Base-by-base conservation (phyloP, 2,329 filamentous ascomycete species). In the Cordyceps militaris region DNA sequence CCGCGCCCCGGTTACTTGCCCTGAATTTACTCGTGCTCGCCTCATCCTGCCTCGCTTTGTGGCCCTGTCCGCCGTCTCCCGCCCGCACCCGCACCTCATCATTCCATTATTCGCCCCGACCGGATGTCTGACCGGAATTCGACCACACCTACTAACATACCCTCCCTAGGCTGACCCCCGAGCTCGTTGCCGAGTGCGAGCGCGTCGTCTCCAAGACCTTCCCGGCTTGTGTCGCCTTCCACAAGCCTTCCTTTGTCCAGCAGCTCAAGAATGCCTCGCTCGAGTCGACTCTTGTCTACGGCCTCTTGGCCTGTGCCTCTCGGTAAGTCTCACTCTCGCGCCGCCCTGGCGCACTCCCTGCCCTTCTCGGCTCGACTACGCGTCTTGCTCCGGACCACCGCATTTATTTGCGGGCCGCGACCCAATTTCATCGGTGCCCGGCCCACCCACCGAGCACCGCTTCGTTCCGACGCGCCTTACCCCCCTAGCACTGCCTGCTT, bases 231-330 rank as follows among this genome's bases (percentile, higher is more conserved):
- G 80, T 84, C 43, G 81, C 81, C 65, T 84, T 84, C 66, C 81
- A 84, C 72, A 84, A 83, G 71, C 81, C 81, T 8, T 81, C 81
- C 2, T 84, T 84, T 68, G 68, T 84, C 34, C 79, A 82, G 69
- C 81, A 83, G 66, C 74, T 84, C 52, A 84, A 83, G 72, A 80
- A 74, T 63, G 76, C 73, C 23, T 74, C 76, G 2, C 74, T 84
- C 34, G 81, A 84, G 59, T 72, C 77, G 30, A 79, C 79, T 49
- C 79, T 84, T 62, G 75, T 83, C 57, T 82, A 83, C 61, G 81
- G 80, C 14, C 76, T 84, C 34, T 71, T 84, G 63, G 80, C 80
- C 49, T 80, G 76, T 49, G 81, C 79, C 59, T 79, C 81, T 61
- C 73, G 81, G 81, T 84, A 79, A 70, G 80, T 70, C 55, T 21